Conservation (phyloP, 495 filamentous ascomycete species). For the Halenospora varia region DNA sequence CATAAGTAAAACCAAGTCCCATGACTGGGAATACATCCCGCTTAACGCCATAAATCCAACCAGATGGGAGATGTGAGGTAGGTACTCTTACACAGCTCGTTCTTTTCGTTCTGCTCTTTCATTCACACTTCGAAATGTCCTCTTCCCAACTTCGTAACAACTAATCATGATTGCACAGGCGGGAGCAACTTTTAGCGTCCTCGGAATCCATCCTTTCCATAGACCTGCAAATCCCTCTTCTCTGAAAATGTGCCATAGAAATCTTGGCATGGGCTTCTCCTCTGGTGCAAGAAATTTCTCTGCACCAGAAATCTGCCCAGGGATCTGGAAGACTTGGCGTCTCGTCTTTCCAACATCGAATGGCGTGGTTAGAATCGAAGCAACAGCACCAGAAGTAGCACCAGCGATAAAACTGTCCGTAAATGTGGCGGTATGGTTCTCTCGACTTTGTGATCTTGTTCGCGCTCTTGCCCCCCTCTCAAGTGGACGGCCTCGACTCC, state of each 20-base stretch:
- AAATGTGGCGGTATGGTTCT: slow-evolving; percentile 68
- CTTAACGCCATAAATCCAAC: slow-evolving; percentile 10
- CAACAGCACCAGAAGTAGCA: slow-evolving; percentile 73
- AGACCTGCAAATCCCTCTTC: slow-evolving; percentile 77
- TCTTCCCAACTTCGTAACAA: slow-evolving; percentile 93
- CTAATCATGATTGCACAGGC: slow-evolving; percentile 99
- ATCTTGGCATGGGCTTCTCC: slow-evolving; percentile 65
- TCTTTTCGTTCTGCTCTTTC: slow-evolving; percentile 43
- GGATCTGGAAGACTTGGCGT: slow-evolving; percentile 71
- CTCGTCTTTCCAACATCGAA: slow-evolving; percentile 98
- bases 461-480: slow-evolving; percentile 33
- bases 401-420: slow-evolving; percentile 86
- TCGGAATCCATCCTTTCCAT: slow-evolving; percentile 85
- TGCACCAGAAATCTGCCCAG: slow-evolving; percentile 24
- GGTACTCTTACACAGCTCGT: slow-evolving; percentile 12
- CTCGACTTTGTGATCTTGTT: slow-evolving; percentile 42
- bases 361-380: slow-evolving; percentile 87
- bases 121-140: slow-evolving; percentile 75
- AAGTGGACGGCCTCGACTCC: slow-evolving; percentile 29
- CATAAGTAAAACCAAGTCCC: slow-evolving; percentile 5
- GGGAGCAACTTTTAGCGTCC: slow-evolving; percentile 91
- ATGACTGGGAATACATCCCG: slow-evolving; percentile 4
- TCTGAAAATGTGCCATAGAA: slow-evolving; percentile 83
- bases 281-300: slow-evolving; percentile 52
- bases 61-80: slow-evolving; percentile 1